Evolutionary conservation across 169 alveolate species (phyloP).

Genomic region (Cryptosporidium felis): DNA sequence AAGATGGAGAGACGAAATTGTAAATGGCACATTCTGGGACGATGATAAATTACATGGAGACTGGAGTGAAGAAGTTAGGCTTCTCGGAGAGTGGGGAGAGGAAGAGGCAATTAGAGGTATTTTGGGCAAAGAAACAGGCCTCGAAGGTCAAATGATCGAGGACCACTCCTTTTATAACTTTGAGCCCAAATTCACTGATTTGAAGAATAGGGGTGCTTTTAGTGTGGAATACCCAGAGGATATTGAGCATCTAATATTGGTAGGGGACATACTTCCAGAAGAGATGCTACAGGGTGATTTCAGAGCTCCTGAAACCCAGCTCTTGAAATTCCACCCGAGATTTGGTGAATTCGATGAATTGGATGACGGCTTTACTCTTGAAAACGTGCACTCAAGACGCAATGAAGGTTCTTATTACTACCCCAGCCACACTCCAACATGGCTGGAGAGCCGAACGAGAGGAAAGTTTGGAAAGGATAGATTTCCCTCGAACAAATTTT

Average conservation of each 20-base stretch:
- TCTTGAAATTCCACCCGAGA: conserved; percentile 9
- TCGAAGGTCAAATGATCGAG: not conserved
- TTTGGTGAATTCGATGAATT: not conserved
- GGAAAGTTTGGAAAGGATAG: conserved; percentile 28
- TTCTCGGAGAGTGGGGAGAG: conserved; percentile 69
- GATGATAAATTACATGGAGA: conserved; percentile 57
- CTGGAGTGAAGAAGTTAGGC: conserved; percentile 57
- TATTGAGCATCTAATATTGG: conserved; percentile 29
- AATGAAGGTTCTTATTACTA: not conserved
- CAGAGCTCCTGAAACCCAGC: conserved; percentile 37
- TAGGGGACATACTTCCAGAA: conserved; percentile 29
- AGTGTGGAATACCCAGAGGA: conserved; percentile 56
- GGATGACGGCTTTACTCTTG: conserved; percentile 10
- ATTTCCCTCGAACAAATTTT: conserved; percentile 6
- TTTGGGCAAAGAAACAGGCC: conserved; percentile 20
- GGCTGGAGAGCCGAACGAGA: conserved; percentile 1
- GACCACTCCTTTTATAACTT: conserved; percentile 25
- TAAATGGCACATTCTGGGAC: conserved; percentile 60
- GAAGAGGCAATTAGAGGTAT: conserved; percentile 37
- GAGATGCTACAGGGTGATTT: not conserved
- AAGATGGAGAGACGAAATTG: conserved; percentile 61
- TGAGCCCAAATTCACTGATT: conserved; percentile 26
- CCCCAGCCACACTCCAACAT: not conserved
- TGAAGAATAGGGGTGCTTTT: conserved; percentile 26
- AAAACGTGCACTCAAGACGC: conserved; percentile 32